phyloP scores from a whole-genome alignment of 106 monocot genomes.

The Dendrobium officinale region DNA sequence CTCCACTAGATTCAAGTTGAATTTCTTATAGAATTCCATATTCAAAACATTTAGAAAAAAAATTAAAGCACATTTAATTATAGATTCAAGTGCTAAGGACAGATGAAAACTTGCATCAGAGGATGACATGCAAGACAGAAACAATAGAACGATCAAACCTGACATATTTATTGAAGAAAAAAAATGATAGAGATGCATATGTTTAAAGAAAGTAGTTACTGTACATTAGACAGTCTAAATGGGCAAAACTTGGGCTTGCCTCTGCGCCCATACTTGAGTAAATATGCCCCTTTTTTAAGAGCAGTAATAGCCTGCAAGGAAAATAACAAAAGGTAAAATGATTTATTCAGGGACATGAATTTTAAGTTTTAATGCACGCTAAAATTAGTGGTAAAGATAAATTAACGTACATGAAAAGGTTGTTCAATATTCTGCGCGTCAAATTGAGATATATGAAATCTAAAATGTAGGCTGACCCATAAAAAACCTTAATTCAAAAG shows the following conservation, averaged over 20 bases:
- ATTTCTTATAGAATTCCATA: neutral
- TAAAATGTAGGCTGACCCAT: neutral
- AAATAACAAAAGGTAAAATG: neutral
- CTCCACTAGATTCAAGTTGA: neutral
- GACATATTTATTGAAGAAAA: neutral
- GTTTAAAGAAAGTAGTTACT: conserved; percentile 1
- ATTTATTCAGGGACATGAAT: neutral
- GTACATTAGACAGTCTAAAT: conserved; percentile 79
- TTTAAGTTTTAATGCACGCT: neutral
- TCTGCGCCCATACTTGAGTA: conserved; percentile 91
- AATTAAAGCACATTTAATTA: neutral
- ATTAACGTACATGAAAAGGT: neutral
- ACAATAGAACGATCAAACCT: neutral
- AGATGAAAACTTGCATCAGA: neutral
- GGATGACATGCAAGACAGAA: neutral
- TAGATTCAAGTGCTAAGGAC: neutral
- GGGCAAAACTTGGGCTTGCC: conserved; percentile 96
- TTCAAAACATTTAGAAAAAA: neutral
- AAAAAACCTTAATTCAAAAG: neutral
- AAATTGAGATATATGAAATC: neutral
- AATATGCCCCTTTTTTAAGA: conserved; percentile 88
- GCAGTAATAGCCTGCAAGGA: conserved; percentile 78
- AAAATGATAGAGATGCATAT: neutral
- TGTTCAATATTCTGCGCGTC: neutral
- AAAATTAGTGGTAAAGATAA: neutral